Evolutionary conservation across 2,329 filamentous ascomycete species (phyloP), one percentile per base, ranked within the genome.

Genomic region (Pseudocercospora fuligena): DNA sequence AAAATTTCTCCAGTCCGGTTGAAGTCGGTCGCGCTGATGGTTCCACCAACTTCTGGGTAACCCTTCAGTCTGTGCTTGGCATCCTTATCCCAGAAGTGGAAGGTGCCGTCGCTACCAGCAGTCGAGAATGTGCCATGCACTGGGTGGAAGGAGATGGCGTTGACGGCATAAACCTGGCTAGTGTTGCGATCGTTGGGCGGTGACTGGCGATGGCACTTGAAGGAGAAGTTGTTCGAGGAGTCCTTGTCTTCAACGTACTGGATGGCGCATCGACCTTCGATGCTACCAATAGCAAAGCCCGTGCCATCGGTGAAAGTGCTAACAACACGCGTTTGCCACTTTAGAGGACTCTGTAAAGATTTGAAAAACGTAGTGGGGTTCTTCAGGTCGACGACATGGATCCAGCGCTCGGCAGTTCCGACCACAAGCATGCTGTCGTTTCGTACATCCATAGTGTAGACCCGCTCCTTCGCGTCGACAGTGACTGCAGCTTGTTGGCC

Each of bases 231-330:
- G 76, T 90, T 91, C 70, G 79, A 80, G 57, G 70, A 66, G 78
- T 99, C 93, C 81, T 97, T 97, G 51, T 99, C 95, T 75, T 99
- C 94, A 40, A 97, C 93, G 75, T 99, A 98, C 78, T 99, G 95
- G 70, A 99, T 99, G 1, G 95, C 95, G 79, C 95, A 99, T 64
- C 95, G 91, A 31, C 95, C 95, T 79, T 99, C 95, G 74, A 99
- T 97, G 77, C 92, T 97, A 63, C 95, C 95, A 60, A 99, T 92
- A 0, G 95, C 95, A 76, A 97, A 99, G 5, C 95, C 95, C 0
- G 89, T 89, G 6, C 93, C 91, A 78, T 99, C 94, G 14, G 90
- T 89, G 79, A 99, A 99, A 83, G 94, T 98, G 82, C 91, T 95
- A 60, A 98, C 92, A 12, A 96, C 93, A 66, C 94, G 86, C 1